Evolutionary conservation across 169 alveolate genomes (phyloP).

Genomic region (Plasmodium knowlesi): DNA sequence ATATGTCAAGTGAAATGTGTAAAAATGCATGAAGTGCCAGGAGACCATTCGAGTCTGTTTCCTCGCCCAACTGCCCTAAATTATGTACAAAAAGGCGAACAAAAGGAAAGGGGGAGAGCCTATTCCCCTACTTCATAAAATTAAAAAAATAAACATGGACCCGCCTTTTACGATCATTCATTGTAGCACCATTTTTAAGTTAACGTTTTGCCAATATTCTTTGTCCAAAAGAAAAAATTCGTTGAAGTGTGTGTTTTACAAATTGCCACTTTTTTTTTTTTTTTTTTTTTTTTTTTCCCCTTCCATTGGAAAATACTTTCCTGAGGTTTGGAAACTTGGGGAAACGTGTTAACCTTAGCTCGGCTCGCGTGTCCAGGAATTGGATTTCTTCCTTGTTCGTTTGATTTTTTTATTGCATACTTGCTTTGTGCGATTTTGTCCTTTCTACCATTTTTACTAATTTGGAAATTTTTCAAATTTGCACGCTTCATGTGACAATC

Average conservation of each 20-base stretch:
- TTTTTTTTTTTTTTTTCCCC: neutral
- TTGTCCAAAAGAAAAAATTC: neutral
- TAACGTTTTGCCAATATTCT: neutral
- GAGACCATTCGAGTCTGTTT: neutral
- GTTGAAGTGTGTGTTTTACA: neutral
- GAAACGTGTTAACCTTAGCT: neutral
- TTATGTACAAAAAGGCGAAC: neutral
- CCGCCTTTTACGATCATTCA: neutral
- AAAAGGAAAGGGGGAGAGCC: neutral
- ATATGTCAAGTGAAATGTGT: neutral
- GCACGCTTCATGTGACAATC: neutral
- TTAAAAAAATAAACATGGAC: neutral
- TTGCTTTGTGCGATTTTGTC: neutral
- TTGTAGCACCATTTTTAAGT: neutral
- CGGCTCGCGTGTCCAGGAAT: neutral
- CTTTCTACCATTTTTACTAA: neutral
- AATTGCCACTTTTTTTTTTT: neutral
- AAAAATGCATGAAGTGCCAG: neutral
- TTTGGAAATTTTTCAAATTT: neutral
- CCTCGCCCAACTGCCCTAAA: neutral
- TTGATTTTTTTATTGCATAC: neutral
- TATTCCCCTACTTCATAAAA: neutral
- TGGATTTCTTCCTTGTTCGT: neutral
- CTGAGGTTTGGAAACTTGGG: conserved; percentile 1
- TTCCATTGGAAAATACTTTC: neutral